Base-by-base conservation (phyloP, 495 filamentous ascomycete genomes). In the Bacidia gigantensis region DNA sequence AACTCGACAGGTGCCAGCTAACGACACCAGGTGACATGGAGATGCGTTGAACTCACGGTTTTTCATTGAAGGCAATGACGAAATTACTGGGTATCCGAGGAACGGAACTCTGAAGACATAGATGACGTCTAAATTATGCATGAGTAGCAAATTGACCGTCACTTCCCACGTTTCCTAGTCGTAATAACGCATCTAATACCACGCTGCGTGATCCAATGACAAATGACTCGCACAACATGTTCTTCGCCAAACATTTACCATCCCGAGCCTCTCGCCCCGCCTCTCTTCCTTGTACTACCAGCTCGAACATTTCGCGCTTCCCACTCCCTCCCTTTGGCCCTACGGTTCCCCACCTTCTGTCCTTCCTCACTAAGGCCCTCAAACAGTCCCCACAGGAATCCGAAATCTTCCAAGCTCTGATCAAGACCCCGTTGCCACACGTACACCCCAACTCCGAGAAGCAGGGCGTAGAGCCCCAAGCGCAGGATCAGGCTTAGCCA, bases 351-450 rank as follows among this genome's bases (percentile, higher is more conserved):
- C 44, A 71, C 67, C 46, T 55, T 66, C 58, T 68, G 60, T 51
- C 80, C 80, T 64, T 81, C 77, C 50, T 67, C 62, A 55, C 72
- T 62, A 67, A 81, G 82, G 25, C 85, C 75, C 22, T 68, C 63
- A 53, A 66, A 60, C 47, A 82, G 66, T 5, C 75, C 73, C 51
- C 67, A 65, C 2, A 69, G 53, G 69, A 78, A 81, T 0, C 72
- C 79, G 1, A 74, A 53, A 57, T 89, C 86, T 21, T 67, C 64
- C 38, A 72, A 54, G 3, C 76, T 77, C 46, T 74, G 71, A 62
- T 81, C 84, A 51, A 79, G 46, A 0, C 87, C 87, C 11, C 80
- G 65, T 50, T 72, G 72, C 64, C 75, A 89, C 11, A 86, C 69
- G 52, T 76, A 76, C 32, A 73, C 65, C 0, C 66, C 72, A 0